phyloP scores from a whole-genome alignment of 768 basidiomycete genomes.

The Mycena amicta region DNA sequence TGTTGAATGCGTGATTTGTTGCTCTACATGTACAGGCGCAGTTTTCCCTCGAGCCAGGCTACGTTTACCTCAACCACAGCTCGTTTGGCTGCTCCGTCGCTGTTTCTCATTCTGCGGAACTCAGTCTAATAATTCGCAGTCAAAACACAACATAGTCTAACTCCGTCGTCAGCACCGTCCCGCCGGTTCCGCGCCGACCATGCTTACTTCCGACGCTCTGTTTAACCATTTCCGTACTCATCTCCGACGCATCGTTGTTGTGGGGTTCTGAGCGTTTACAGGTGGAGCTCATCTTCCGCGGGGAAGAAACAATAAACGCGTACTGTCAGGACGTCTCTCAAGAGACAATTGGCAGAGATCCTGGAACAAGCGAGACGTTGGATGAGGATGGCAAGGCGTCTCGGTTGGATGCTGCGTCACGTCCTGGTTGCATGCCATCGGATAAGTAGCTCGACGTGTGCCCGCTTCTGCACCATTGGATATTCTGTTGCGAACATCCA shows the following conservation, averaged over 20 bases:
- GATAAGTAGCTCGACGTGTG: too few relatives aligned
- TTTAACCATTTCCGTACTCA: constrained; percentile 31
- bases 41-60: constrained; percentile 44
- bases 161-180: constrained; percentile 46
- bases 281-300: too few relatives aligned
- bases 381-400: too few relatives aligned
- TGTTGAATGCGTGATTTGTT: not conserved
- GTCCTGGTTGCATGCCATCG: too few relatives aligned
- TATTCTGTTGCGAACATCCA: too few relatives aligned
- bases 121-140: not conserved
- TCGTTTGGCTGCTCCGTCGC: constrained; percentile 56
- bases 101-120: not conserved
- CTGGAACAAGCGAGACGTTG: too few relatives aligned
- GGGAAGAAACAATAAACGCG: too few relatives aligned
- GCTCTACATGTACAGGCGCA: constrained; percentile 31
- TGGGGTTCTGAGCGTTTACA: too few relatives aligned
- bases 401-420: too few relatives aligned
- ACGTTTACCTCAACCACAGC: constrained; percentile 48
- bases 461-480: too few relatives aligned
- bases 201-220: constrained; percentile 46
- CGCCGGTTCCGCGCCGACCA: constrained; percentile 43
- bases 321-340: too few relatives aligned
- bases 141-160: constrained; percentile 49
- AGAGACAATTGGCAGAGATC: too few relatives aligned
- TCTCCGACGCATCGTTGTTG: constrained; percentile 20